phyloP scores from a whole-genome alignment of 1,139 yeast species.

The Sugiyamaella novakii region DNA sequence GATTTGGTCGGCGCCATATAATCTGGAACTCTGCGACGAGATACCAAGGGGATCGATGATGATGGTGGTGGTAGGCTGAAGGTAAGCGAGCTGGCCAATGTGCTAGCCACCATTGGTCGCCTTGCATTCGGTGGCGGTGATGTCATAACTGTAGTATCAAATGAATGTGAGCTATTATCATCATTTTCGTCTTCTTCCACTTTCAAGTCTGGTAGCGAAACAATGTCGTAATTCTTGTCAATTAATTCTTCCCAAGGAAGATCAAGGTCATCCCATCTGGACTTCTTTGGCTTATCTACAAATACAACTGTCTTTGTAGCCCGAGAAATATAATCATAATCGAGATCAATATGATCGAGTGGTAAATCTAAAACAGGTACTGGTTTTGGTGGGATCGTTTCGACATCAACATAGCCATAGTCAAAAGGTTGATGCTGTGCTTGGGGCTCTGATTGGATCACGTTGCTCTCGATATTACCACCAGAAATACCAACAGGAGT shows the following conservation, averaged over 20 bases:
- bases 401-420: constrained; percentile 30
- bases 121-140: constrained; percentile 5
- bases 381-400: constrained; percentile 28
- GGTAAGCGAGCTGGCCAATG: neutral
- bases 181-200: constrained; percentile 6
- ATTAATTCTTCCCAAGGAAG: constrained; percentile 17
- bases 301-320: constrained; percentile 20
- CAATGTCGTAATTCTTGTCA: constrained; percentile 9
- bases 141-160: neutral
- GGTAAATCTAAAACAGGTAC: constrained; percentile 30
- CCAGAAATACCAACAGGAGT: constrained; percentile 18
- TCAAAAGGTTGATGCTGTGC: constrained; percentile 15
- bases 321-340: constrained; percentile 27
- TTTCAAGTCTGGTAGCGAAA: constrained; percentile 11
- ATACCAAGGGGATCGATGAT: neutral
- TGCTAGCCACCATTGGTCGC: neutral
- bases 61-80: neutral
- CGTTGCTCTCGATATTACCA: neutral
- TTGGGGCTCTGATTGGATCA: neutral
- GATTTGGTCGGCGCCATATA: constrained; percentile 32
- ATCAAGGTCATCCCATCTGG: constrained; percentile 9
- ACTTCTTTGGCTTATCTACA: constrained; percentile 15
- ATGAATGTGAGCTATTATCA: neutral
- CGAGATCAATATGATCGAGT: constrained; percentile 32
- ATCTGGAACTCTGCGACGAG: constrained; percentile 20